Evolutionary conservation across 345 rosid species (phyloP), one percentile per base, ranked within the genome.

Genomic region (Citrus cavaleriei): DNA sequence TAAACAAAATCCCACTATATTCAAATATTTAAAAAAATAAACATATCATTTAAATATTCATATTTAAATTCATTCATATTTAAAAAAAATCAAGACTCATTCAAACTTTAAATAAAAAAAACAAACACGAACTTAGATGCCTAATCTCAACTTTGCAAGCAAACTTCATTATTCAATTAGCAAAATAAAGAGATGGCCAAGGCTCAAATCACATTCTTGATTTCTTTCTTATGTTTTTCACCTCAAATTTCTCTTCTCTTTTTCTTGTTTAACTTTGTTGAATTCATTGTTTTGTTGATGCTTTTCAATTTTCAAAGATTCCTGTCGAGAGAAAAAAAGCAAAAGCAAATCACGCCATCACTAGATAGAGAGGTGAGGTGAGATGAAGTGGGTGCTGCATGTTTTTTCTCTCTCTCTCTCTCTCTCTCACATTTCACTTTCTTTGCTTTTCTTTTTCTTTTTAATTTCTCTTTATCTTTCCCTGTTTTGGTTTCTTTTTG

Each of bases 271-370:
- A 51, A n/a, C 21, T 67, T 71, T 74, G 35, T 79, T 54, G 58
- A 64, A 63, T 42, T 46, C 73, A 54, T 59, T 25, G 68, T 64
- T 82, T 4, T 37, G 37, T 55, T 55, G 80, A 65, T 72, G 83
- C 79, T 83, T 77, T 77, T 79, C 32, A 72, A 88, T 85, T 87
- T 88, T 87, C 88, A 87, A 87, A 90, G 91, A 90, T 90, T 90
- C 91, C 84, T 83, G 84, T 82, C 84, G 78, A 82, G 81, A 54
- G 70, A 38, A 69, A 46, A 83, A 81, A 87, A 87, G 87, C 80
- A 83, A 86, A 86, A 86, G 84, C 76, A 77, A 83, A 76, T 70
- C 87, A 83, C 84, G 87, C 83, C 88, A 83, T 82, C 81, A 66
- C 68, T 74, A 80, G 34, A 68, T 61, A 67, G 74, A 59, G 59